phyloP scores from a whole-genome alignment of 75 land plant species.

The Larix kaempferi region DNA sequence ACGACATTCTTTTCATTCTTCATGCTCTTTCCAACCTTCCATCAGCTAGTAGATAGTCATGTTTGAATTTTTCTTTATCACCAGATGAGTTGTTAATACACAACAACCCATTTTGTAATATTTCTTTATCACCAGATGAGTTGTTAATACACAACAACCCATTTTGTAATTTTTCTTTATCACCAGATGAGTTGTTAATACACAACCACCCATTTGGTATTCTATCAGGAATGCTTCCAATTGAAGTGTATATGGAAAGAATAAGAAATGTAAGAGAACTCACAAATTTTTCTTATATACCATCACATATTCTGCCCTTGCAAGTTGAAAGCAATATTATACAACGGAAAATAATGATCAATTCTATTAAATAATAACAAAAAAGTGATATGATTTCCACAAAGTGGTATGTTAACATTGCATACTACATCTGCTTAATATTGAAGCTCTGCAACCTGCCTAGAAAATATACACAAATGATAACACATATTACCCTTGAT shows the following conservation, averaged over 20 bases:
- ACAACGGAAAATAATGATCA: background rate
- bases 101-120: constrained; percentile 80
- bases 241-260: constrained; percentile 76
- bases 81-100: constrained; percentile 25
- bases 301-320: background rate
- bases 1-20: constrained; percentile 45
- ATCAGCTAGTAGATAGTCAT: constrained; percentile 80
- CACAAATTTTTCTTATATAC: background rate
- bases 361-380: background rate
- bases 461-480: background rate
- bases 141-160: no score
- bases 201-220: constrained; percentile 79
- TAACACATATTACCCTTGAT: constrained; percentile 68
- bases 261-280: constrained; percentile 2
- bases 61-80: constrained; percentile 52
- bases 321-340: background rate
- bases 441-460: background rate
- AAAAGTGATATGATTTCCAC: no score
- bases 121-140: no score
- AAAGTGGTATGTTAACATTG: background rate
- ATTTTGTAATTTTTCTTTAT: constrained; percentile 50
- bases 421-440: background rate
- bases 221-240: constrained; percentile 93
- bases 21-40: constrained; percentile 98
- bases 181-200: constrained; percentile 18